phyloP scores from a whole-genome alignment of 345 rosid species.

The Rhizophora apiculata region DNA sequence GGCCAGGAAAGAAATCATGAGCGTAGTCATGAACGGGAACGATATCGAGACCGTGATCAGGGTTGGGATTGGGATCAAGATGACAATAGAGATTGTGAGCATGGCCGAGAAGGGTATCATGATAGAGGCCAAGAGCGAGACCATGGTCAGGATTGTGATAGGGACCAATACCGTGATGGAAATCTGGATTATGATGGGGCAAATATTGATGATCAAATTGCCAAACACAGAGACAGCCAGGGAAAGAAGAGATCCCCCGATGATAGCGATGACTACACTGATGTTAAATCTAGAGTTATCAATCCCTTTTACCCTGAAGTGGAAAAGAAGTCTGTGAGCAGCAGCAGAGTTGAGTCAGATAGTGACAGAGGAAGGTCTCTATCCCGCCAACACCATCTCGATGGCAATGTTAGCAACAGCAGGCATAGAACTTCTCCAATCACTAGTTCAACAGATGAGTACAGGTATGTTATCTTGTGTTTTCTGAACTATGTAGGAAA shows the following conservation, averaged over 20 bases:
- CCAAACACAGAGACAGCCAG: slow-evolving; percentile 55
- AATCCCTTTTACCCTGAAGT: slow-evolving; percentile 34
- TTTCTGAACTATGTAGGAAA: neutral
- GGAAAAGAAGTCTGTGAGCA: slow-evolving; percentile 44
- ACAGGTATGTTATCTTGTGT: slow-evolving; percentile 44
- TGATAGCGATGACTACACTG: slow-evolving; percentile 54
- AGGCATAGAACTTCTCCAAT: slow-evolving; percentile 49
- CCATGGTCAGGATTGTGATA: neutral
- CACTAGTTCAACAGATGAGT: slow-evolving; percentile 59
- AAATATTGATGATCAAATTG: slow-evolving; percentile 49
- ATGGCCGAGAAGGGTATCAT: neutral
- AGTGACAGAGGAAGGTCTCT: slow-evolving; percentile 64
- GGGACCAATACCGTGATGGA: slow-evolving; percentile 14
- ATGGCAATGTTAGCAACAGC: slow-evolving; percentile 31
- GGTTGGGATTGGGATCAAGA: slow-evolving; percentile 45
- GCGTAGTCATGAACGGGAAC: slow-evolving; percentile 19
- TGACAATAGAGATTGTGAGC: neutral
- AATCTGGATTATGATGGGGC: slow-evolving; percentile 34
- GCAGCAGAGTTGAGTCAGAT: slow-evolving; percentile 58
- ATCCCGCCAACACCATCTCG: slow-evolving; percentile 49
- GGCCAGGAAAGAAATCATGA: slow-evolving; percentile 46
- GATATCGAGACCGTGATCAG: slow-evolving; percentile 20
- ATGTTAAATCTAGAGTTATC: slow-evolving; percentile 40
- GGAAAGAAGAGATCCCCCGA: slow-evolving; percentile 71
- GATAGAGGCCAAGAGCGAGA: slow-evolving; percentile 5